These are phyloP conservation scores for Phaseolus lunatus DNA, from an alignment of 306 rosid genomes.

Conservation along the genomic window DNA sequence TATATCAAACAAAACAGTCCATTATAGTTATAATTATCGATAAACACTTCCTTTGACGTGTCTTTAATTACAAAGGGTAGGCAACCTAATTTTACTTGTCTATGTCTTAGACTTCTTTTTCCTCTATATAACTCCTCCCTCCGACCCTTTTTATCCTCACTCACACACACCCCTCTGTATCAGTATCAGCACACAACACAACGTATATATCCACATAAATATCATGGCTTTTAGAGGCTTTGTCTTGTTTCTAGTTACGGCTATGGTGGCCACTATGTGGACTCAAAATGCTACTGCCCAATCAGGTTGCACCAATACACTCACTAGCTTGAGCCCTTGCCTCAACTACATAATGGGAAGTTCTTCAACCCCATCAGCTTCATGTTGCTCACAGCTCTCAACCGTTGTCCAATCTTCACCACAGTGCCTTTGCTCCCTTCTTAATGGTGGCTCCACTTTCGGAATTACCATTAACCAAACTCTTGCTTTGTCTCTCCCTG, in stretches of 20 bases:
- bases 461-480: constrained; percentile 71
- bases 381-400: constrained; percentile 76
- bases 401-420: constrained; percentile 72
- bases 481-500: constrained; percentile 69
- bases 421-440: constrained; percentile 68
- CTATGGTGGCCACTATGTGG: constrained; percentile 45
- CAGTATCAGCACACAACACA: neutral
- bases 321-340: constrained; percentile 63
- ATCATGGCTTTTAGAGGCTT: constrained; percentile 47
- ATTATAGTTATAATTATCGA: neutral
- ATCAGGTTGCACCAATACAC: constrained; percentile 58
- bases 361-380: constrained; percentile 65
- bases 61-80: constrained; percentile 49
- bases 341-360: constrained; percentile 68
- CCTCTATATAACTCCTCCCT: constrained; percentile 38
- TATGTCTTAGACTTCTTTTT: neutral
- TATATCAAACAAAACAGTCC: neutral
- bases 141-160: neutral
- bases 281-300: constrained; percentile 57
- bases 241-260: constrained; percentile 44
- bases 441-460: constrained; percentile 62
- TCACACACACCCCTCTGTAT: neutral
- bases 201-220: neutral
- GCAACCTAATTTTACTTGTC: constrained; percentile 60
- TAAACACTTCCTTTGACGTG: neutral